These are phyloP conservation scores for Alternaria arborescens DNA, from an alignment of 2,329 filamentous ascomycete species.

Conservation along the genomic window DNA sequence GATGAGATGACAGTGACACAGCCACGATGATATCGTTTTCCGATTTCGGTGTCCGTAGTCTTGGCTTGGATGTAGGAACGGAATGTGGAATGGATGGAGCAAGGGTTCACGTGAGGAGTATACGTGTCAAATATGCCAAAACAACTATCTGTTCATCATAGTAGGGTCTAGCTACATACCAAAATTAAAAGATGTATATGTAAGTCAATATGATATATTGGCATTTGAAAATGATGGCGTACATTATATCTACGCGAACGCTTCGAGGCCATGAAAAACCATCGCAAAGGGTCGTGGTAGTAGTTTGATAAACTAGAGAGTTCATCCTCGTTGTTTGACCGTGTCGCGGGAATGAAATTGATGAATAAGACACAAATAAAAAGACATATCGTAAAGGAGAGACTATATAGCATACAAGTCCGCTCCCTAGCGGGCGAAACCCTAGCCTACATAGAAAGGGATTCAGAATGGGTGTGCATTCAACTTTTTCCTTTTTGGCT, in stretches of 20 bases:
- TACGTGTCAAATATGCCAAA: not conserved
- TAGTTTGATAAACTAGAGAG: not conserved
- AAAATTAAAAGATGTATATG: not conserved
- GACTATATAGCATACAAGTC: conserved; percentile 13
- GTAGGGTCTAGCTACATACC: not conserved
- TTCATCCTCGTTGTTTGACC: conserved; percentile 3
- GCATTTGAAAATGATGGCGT: not conserved
- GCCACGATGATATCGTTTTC: not conserved
- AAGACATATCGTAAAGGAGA: conserved; percentile 10
- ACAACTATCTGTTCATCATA: not conserved
- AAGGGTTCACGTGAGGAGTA: not conserved
- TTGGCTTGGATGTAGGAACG: not conserved
- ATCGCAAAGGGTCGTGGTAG: conserved; percentile 2
- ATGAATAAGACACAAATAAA: conserved; percentile 1
- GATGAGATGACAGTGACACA: not conserved
- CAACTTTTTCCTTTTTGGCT: conserved; percentile 13
- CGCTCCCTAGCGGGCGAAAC: conserved; percentile 8
- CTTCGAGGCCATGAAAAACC: conserved; percentile 1
- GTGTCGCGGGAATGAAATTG: not conserved
- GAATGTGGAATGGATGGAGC: not conserved
- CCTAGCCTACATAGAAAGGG: not conserved
- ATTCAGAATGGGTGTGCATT: conserved; percentile 1
- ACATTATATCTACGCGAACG: conserved; percentile 5
- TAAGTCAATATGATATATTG: conserved; percentile 1
- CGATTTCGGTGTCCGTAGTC: not conserved